Percentiles rank a stretch among this genome's conserved stretches.
Evolutionary conservation across 352 stramenopile genomes (phyloP).

Genomic region (Globisporangium spiculum): DNA sequence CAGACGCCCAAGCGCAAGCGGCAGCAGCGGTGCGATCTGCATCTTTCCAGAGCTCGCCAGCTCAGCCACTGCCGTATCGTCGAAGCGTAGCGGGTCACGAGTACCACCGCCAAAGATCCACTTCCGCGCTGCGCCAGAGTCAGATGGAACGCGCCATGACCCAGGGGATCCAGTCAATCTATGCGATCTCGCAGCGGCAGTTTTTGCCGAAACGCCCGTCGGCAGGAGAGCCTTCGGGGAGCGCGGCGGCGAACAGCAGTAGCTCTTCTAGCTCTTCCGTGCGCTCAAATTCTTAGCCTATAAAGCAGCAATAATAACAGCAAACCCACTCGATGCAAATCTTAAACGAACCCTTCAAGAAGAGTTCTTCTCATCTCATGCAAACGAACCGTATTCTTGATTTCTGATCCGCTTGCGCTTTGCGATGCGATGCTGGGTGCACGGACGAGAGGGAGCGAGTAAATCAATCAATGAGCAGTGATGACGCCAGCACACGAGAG

Average conservation of each 20-base stretch:
- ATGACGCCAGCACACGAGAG: not conserved
- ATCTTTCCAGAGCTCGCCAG: not conserved
- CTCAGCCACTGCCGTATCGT: not conserved
- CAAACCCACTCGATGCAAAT: not conserved
- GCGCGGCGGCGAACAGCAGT: not conserved
- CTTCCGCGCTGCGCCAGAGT: not conserved
- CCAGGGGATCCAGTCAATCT: not conserved
- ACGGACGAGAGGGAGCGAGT: not conserved
- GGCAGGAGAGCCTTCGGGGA: not conserved
- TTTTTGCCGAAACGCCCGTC: not conserved
- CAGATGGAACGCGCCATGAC: conserved; percentile 1
- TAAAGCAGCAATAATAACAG: not conserved
- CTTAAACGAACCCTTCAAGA: not conserved
- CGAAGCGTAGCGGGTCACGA: conserved; percentile 2
- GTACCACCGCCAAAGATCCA: not conserved
- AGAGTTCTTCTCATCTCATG: not conserved
- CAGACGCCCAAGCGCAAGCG: not conserved
- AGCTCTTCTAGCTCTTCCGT: not conserved
- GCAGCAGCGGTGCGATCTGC: not conserved
- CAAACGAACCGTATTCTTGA: not conserved
- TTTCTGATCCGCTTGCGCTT: not conserved
- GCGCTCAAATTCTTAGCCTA: not conserved
- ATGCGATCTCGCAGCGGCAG: conserved; percentile 2
- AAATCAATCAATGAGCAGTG: not conserved
- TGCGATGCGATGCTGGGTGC: not conserved